phyloP scores from a whole-genome alignment of 768 basidiomycete genomes.

The Gymnopilus dilepis region DNA sequence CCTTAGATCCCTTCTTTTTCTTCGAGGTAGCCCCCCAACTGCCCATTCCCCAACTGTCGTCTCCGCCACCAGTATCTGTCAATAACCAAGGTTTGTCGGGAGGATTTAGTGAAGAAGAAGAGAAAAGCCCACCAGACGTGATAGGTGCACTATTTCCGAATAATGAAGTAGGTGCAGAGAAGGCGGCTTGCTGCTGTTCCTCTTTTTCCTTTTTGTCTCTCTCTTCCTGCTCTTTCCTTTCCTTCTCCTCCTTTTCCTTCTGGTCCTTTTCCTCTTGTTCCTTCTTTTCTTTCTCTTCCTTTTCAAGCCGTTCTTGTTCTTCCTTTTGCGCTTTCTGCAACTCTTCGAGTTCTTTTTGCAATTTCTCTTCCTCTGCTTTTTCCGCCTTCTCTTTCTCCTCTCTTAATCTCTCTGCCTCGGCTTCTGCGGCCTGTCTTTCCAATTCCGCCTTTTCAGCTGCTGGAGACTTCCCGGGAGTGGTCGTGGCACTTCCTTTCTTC shows the following conservation, averaged over 20 bases:
- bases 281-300: conserved; percentile 14
- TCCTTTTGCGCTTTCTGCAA: conserved; percentile 10
- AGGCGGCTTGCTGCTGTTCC: conserved; percentile 22
- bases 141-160: conserved; percentile 23
- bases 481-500: conserved; percentile 27
- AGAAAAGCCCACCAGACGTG: conserved; percentile 28
- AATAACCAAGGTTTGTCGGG: conserved; percentile 29
- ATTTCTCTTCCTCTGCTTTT: conserved; percentile 8
- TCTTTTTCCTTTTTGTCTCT: conserved; percentile 21
- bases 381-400: conserved; percentile 13
- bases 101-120: conserved; percentile 29
- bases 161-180: conserved; percentile 16
- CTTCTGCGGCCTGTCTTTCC: conserved; percentile 3
- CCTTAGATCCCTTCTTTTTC: conserved; percentile 30
- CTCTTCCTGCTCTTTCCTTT: conserved; percentile 19
- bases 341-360: conserved; percentile 14
- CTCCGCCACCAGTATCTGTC: conserved; percentile 30
- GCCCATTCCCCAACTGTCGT: conserved; percentile 29
- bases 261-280: conserved; percentile 21
- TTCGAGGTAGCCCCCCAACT: conserved; percentile 18
- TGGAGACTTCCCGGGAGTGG: conserved; percentile 19
- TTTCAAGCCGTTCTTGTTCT: conserved; percentile 13
- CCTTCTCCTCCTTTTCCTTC: conserved; percentile 10
- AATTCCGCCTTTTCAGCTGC: conserved; percentile 21
- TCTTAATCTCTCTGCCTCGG: conserved; percentile 19